Conservation (phyloP, 1,284 basidiomycete genomes). For the Ganoderma sinense region DNA sequence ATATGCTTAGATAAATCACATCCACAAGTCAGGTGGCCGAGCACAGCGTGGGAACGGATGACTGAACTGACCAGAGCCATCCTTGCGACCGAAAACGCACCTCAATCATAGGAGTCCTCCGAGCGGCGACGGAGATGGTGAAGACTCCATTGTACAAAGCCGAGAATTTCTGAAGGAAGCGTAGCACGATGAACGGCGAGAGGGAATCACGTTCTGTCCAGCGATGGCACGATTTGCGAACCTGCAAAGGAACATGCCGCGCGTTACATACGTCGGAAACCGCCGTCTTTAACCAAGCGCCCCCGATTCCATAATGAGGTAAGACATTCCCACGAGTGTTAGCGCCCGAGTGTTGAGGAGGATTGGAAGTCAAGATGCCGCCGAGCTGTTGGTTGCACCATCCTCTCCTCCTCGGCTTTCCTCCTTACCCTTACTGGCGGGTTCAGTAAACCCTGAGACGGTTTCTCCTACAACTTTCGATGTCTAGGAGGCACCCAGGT, state of each 20-base stretch:
- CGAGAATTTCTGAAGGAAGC: neutral
- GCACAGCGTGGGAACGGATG: slow-evolving; percentile 2
- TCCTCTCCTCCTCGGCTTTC: neutral
- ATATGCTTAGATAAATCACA: slow-evolving; percentile 8
- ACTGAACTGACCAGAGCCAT: too few relatives aligned
- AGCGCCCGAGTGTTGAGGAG: neutral
- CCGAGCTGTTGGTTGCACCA: neutral
- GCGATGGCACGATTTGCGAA: neutral
- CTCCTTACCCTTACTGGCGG: slow-evolving; percentile 4
- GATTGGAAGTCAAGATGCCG: neutral
- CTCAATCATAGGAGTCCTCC: neutral
- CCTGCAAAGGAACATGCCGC: neutral
- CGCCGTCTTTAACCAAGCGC: too few relatives aligned
- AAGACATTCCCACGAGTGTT: neutral
- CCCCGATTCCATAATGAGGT: too few relatives aligned
- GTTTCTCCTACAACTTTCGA: neutral
- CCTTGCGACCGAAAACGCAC: too few relatives aligned
- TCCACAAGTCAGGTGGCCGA: slow-evolving; percentile 1
- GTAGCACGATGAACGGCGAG: neutral
- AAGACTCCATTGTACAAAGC: neutral
- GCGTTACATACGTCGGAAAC: too few relatives aligned
- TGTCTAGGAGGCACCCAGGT: slow-evolving; percentile 26
- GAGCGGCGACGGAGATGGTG: neutral
- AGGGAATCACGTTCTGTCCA: neutral
- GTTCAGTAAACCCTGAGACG: neutral